These are phyloP conservation scores for Penicillium decumbens DNA, from an alignment of 2,329 filamentous ascomycete species.

Conservation along the genomic window DNA sequence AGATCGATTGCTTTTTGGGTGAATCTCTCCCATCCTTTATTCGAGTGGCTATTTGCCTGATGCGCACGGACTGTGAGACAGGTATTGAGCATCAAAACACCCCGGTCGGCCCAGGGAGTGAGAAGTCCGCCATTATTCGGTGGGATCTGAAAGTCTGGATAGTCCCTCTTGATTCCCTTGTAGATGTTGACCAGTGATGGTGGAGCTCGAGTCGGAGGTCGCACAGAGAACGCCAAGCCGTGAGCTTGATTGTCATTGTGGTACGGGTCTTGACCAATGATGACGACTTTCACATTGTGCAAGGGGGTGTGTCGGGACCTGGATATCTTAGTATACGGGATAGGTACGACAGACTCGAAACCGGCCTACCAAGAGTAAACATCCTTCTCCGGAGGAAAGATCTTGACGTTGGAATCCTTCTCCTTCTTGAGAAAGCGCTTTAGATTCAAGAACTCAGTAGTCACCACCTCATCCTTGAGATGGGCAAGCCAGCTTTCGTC, in stretches of 20 bases:
- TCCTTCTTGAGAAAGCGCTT: slow-evolving; percentile 85
- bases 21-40: slow-evolving; percentile 86
- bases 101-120: slow-evolving; percentile 88
- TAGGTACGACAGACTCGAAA: background rate
- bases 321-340: background rate
- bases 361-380: slow-evolving; percentile 81
- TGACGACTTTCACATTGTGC: slow-evolving; percentile 81
- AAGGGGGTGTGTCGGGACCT: slow-evolving; percentile 95
- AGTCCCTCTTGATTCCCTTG: slow-evolving; percentile 79
- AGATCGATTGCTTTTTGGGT: slow-evolving; percentile 89
- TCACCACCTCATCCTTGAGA: slow-evolving; percentile 79
- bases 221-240: slow-evolving; percentile 91
- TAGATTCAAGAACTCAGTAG: slow-evolving; percentile 74
- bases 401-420: slow-evolving; percentile 64
- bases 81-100: slow-evolving; percentile 89
- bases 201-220: slow-evolving; percentile 79
- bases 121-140: slow-evolving; percentile 75
- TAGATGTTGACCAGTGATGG: slow-evolving; percentile 94
- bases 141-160: slow-evolving; percentile 70
- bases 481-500: slow-evolving; percentile 86
- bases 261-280: slow-evolving; percentile 94
- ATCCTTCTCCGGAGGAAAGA: slow-evolving; percentile 83
- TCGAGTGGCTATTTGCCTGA: slow-evolving; percentile 78
- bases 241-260: slow-evolving; percentile 95
- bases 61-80: slow-evolving; percentile 89